Percentiles rank a stretch among this genome's conserved stretches.
Evolutionary conservation across 306 rosid genomes (phyloP).

Genomic region (Urtica urens): DNA sequence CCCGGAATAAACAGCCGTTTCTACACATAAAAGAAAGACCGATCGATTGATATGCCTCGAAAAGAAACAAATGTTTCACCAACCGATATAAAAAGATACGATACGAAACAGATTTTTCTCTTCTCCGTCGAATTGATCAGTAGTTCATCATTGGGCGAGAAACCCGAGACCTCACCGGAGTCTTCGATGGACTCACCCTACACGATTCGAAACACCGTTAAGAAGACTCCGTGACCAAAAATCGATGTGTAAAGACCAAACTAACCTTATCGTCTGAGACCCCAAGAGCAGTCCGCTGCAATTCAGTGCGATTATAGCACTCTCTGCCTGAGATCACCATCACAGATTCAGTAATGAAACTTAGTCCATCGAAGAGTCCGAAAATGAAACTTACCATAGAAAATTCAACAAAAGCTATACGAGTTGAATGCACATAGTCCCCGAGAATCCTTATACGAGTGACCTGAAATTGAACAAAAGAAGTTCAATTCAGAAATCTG

Average conservation of each 20-base stretch:
- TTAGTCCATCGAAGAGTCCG: no score
- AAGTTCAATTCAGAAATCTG: background rate
- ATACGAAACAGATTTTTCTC: no score
- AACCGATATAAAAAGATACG: slow-evolving; percentile 28
- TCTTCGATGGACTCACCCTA: slow-evolving; percentile 99
- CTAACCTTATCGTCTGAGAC: slow-evolving; percentile 83
- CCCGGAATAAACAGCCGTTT: slow-evolving; percentile 24
- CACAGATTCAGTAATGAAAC: no score
- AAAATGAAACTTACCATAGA: slow-evolving; percentile 44
- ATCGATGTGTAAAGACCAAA: no score
- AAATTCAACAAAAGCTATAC: slow-evolving; percentile 97
- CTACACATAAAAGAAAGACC: slow-evolving; percentile 29
- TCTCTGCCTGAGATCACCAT: slow-evolving; percentile 67
- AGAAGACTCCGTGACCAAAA: no score
- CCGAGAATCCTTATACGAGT: slow-evolving; percentile 96
- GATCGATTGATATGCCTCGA: slow-evolving; percentile 24
- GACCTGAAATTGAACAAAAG: slow-evolving; percentile 38
- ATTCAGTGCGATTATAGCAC: slow-evolving; percentile 78
- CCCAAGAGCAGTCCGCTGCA: slow-evolving; percentile 92
- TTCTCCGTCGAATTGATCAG: slow-evolving; percentile 23
- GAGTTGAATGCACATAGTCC: slow-evolving; percentile 90
- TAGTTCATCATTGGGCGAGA: slow-evolving; percentile 39
- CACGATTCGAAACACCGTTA: no score
- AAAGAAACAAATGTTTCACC: slow-evolving; percentile 50
- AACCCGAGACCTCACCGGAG: slow-evolving; percentile 90